Evolutionary conservation across 345 rosid genomes (phyloP).

Genomic region (Populus pruinosa): DNA sequence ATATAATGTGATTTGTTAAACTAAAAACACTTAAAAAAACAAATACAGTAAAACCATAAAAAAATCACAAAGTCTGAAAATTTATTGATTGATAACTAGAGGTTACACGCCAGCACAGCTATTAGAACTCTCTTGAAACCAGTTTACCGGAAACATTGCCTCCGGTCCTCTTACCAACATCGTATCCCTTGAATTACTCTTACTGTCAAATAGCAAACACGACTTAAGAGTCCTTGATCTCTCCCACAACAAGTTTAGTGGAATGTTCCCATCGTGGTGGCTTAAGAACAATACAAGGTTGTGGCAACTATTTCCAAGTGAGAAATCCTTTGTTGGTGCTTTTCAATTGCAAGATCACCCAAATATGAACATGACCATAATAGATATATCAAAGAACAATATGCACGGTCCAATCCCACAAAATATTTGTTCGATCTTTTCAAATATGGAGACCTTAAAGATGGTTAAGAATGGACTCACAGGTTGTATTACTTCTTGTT

Average conservation of each 20-base stretch:
- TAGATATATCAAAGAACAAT: conserved; percentile 9
- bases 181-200: background rate
- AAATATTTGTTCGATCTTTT: conserved; percentile 1
- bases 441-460: background rate
- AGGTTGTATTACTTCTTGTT: conserved; percentile 21
- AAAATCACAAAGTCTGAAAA: too few species aligned
- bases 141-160: conserved; percentile 9
- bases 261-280: conserved; percentile 24
- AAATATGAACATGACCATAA: background rate
- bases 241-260: background rate
- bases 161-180: background rate
- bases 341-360: background rate
- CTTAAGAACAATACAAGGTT: conserved; percentile 24
- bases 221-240: conserved; percentile 12
- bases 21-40: too few species aligned
- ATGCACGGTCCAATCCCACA: conserved; percentile 9
- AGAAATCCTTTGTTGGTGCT: background rate
- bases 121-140: conserved; percentile 13
- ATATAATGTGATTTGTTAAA: too few species aligned
- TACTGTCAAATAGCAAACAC: background rate
- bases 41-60: too few species aligned
- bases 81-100: too few species aligned
- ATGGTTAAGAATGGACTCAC: conserved; percentile 10
- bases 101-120: too few species aligned
- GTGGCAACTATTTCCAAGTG: accelerated